phyloP scores from a whole-genome alignment of 1,284 basidiomycete species.

The Psilocybe mexicana region DNA sequence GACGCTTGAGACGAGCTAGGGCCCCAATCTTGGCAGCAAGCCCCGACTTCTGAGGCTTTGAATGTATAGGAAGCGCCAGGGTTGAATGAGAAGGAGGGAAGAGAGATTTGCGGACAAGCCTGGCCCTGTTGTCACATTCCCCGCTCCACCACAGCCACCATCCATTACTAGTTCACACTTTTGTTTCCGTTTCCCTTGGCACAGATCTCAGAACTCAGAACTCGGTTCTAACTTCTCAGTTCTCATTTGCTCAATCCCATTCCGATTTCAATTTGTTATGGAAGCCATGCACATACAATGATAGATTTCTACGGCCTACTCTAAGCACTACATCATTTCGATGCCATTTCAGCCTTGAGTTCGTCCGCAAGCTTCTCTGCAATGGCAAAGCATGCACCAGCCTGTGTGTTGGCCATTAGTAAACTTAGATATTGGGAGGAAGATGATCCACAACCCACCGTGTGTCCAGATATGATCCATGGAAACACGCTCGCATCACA shows the following conservation, averaged over 20 bases:
- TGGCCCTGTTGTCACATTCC: conserved; percentile 4
- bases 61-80: conserved; percentile 19
- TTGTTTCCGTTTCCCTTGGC: conserved; percentile 3
- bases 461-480: conserved; percentile 60
- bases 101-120: not conserved
- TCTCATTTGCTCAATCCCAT: too few species aligned
- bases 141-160: conserved; percentile 14
- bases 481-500: conserved; percentile 65
- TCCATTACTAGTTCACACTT: not conserved
- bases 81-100: conserved; percentile 9
- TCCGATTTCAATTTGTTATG: not conserved
- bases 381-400: conserved; percentile 55
- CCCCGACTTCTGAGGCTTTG: conserved; percentile 13
- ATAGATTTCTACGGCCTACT: too few species aligned
- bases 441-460: conserved; percentile 34
- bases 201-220: not conserved
- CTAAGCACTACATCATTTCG: not conserved
- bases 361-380: conserved; percentile 66
- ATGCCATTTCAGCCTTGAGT: conserved; percentile 41
- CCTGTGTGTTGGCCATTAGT: conserved; percentile 33
- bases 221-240: too few species aligned
- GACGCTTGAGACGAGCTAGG: conserved; percentile 19
- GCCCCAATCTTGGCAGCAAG: conserved; percentile 20
- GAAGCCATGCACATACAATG: not conserved
- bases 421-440: not conserved